A percentile compares a stretch with the other conserved stretches of the same genome.
phyloP scores from a whole-genome alignment of 208 protist species.

The Trypanosomatidae sp. region DNA sequence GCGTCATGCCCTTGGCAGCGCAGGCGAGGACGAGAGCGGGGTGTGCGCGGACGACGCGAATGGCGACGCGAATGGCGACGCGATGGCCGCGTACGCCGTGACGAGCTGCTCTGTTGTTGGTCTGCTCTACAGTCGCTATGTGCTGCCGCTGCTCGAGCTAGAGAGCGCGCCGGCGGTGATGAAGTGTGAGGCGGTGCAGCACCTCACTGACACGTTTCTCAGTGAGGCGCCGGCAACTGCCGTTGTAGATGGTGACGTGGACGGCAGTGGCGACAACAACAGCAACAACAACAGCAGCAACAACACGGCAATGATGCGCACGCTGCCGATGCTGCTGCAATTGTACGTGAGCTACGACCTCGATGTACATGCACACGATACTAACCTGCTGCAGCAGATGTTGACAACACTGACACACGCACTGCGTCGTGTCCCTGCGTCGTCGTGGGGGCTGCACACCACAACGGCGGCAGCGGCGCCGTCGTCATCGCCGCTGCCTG shows the following conservation, averaged over 20 bases:
- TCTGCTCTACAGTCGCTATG: no score
- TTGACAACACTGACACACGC: conserved; percentile 54
- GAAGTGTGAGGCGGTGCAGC: conserved; percentile 10
- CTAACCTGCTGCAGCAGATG: conserved; percentile 75
- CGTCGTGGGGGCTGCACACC: no score
- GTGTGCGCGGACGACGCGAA: no score
- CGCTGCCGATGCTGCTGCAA: conserved; percentile 40
- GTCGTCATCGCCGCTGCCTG: no score
- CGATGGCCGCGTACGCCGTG: no score
- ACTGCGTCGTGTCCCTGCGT: conserved; percentile 64
- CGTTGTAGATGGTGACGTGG: background rate
- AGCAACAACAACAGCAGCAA: background rate
- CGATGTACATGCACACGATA: conserved; percentile 53
- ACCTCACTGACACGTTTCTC: background rate
- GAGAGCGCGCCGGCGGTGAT: no score
- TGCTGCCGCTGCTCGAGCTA: no score
- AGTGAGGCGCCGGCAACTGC: background rate
- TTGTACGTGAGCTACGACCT: conserved; percentile 73
- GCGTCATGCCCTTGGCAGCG: no score
- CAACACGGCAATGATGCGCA: background rate
- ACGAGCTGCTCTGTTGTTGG: no score
- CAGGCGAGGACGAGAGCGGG: no score
- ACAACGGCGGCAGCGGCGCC: no score
- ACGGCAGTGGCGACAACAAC: background rate
- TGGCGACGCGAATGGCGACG: no score